Conservation (phyloP, 805 yeast genomes). For the Sugiyamaella chiloensis region DNA sequence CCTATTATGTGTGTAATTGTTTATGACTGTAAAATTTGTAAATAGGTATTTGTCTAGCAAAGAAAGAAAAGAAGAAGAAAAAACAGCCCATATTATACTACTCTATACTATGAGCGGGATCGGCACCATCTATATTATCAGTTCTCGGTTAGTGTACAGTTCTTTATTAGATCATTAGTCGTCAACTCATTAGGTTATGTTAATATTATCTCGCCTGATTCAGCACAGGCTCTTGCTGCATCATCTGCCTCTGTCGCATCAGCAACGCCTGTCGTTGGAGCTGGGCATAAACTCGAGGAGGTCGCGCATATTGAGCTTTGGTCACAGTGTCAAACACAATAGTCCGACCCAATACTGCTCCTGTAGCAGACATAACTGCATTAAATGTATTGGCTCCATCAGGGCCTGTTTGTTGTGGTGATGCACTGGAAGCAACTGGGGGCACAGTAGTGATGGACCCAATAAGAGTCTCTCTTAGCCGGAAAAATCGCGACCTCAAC, state of each 20-base stretch:
- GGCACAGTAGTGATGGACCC: constrained; percentile 62
- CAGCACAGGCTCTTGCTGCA: background rate
- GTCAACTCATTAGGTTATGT: too few species aligned
- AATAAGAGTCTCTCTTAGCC: constrained; percentile 87
- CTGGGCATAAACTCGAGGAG: constrained; percentile 28
- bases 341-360: constrained; percentile 34
- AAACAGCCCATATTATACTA: too few species aligned
- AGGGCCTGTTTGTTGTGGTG: too few species aligned
- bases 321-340: constrained; percentile 31
- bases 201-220: too few species aligned
- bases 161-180: too few species aligned
- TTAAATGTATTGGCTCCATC: constrained; percentile 11
- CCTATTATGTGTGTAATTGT: too few species aligned
- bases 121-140: too few species aligned
- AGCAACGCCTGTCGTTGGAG: constrained; percentile 13
- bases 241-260: constrained; percentile 17
- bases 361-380: constrained; percentile 33
- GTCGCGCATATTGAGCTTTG: constrained; percentile 30
- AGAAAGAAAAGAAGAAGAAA: too few species aligned
- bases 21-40: too few species aligned
- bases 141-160: too few species aligned
- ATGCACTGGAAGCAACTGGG: constrained; percentile 48
- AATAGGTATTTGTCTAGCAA: too few species aligned
- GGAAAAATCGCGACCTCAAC: constrained; percentile 62
- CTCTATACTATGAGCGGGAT: too few species aligned